Evolutionary conservation across 148 eudicot genomes (phyloP), one percentile per base, ranked within the genome.

Genomic region (Persicaria maculosa): DNA sequence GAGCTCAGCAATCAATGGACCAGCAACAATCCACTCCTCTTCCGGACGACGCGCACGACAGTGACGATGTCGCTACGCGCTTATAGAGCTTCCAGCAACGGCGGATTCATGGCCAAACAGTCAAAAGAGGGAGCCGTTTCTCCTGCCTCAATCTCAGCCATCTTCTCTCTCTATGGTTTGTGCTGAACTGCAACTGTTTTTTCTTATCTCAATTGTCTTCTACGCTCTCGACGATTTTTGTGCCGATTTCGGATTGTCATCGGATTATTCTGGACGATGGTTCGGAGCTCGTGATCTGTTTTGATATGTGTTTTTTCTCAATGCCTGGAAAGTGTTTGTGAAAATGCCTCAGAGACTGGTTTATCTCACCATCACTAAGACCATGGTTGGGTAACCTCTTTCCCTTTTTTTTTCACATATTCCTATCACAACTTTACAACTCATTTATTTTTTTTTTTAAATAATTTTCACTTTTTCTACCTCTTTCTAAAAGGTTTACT

Each of bases 1-100:
- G 75, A 76, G 88, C 96, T 2, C 90, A 83, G 68, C 78, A 57
- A 9, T 77, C 78, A 46, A 20, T 74, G 15, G 80, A 84, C 14
- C 55, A 72, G 48, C 43, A 48, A 2, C 74, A 72, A 20, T 10
- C 16, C 10, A 48, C 74, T 52, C 55, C 44, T 50, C 11, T 57
- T 47, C 57, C 40, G 17, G 74, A 47, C 1, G 57, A 72, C 7
- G 17, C 2, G 9, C 9, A 36, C 19, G 70, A 65, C 17, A 65
- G 16, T 15, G 44, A 65, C 46, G 70, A 40, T 40, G 36, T 14
- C 43, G 15, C 43, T 43, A 12, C 47, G 46, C 40, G 70, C 70
- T 14, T 14, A 40, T 65, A 65, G 15, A 14, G 43, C 70, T 12
- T 65, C 70, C 70, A 20, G 43, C 44, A 62, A 62, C 4, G 68